These are phyloP conservation scores for Backusella australiensis DNA, from an alignment of 192 early-diverging fungal species.

Conservation along the genomic window DNA sequence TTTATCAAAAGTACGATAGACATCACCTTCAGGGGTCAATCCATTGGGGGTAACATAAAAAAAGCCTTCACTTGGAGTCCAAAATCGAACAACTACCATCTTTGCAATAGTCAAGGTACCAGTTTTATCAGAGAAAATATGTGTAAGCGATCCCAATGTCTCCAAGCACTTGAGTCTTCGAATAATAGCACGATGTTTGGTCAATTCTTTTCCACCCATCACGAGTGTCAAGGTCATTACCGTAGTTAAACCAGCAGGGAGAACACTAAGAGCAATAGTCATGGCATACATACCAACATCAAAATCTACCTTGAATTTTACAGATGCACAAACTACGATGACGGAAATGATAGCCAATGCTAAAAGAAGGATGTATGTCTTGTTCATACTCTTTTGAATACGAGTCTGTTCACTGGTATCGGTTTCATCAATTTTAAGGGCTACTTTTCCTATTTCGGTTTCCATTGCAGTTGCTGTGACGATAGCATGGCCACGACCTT, in stretches of 20 bases:
- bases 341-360: constrained; percentile 62
- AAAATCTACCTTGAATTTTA: constrained; percentile 57
- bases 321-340: constrained; percentile 81
- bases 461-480: constrained; percentile 80
- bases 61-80: constrained; percentile 70
- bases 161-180: constrained; percentile 87
- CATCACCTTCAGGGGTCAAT: constrained; percentile 59
- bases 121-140: constrained; percentile 95
- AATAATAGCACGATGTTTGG: constrained; percentile 87
- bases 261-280: constrained; percentile 81
- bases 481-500: constrained; percentile 87
- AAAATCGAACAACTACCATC: constrained; percentile 86
- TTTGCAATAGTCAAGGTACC: constrained; percentile 93
- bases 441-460: constrained; percentile 92
- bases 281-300: constrained; percentile 77
- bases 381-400: constrained; percentile 66
- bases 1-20: constrained; percentile 20
- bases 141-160: constrained; percentile 88
- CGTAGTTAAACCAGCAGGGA: constrained; percentile 92
- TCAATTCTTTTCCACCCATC: constrained; percentile 82
- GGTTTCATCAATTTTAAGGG: constrained; percentile 65
- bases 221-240: constrained; percentile 94
- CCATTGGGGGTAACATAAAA: constrained; percentile 64
- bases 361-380: constrained; percentile 75
- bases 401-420: constrained; percentile 52